phyloP scores from a whole-genome alignment of 768 basidiomycete species.

The Collybia sordida region DNA sequence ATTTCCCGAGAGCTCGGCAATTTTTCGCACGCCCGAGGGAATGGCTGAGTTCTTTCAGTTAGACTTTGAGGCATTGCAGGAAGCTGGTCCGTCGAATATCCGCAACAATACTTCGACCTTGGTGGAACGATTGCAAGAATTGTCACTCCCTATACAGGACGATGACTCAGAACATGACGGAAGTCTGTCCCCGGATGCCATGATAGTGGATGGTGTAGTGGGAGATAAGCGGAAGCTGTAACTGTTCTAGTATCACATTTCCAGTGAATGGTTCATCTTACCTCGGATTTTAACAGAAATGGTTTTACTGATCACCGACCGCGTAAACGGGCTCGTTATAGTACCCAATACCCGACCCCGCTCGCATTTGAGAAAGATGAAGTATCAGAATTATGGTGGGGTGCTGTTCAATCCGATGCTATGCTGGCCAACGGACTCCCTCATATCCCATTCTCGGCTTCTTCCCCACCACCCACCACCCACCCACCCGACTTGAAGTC shows the following conservation, averaged over 20 bases:
- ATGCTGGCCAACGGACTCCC: slow-evolving; percentile 69
- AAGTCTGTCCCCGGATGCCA: slow-evolving; percentile 17
- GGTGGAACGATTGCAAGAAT: slow-evolving; percentile 31
- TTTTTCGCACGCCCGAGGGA: slow-evolving; percentile 68
- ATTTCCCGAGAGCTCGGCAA: slow-evolving; percentile 68
- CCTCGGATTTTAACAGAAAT: slow-evolving; percentile 22
- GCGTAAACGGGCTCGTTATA: slow-evolving; percentile 61
- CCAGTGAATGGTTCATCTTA: not conserved
- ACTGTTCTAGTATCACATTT: slow-evolving; percentile 15
- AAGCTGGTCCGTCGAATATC: slow-evolving; percentile 5
- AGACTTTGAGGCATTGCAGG: slow-evolving; percentile 47
- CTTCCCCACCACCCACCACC: slow-evolving; percentile 18
- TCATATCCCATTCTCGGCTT: slow-evolving; percentile 40
- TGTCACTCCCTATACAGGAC: slow-evolving; percentile 32
- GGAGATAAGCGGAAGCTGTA: slow-evolving; percentile 70
- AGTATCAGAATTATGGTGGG: slow-evolving; percentile 70
- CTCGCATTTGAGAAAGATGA: slow-evolving; percentile 41
- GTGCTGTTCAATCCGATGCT: slow-evolving; percentile 59
- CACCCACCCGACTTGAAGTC: slow-evolving; percentile 7
- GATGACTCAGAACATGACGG: slow-evolving; percentile 29
- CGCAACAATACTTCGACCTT: slow-evolving; percentile 14
- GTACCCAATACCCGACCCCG: slow-evolving; percentile 36
- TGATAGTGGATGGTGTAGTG: slow-evolving; percentile 29
- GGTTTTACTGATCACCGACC: slow-evolving; percentile 44
- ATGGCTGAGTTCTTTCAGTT: slow-evolving; percentile 69